Base-by-base conservation (phyloP, 441 rosid species). In the Aleurites moluccanus region DNA sequence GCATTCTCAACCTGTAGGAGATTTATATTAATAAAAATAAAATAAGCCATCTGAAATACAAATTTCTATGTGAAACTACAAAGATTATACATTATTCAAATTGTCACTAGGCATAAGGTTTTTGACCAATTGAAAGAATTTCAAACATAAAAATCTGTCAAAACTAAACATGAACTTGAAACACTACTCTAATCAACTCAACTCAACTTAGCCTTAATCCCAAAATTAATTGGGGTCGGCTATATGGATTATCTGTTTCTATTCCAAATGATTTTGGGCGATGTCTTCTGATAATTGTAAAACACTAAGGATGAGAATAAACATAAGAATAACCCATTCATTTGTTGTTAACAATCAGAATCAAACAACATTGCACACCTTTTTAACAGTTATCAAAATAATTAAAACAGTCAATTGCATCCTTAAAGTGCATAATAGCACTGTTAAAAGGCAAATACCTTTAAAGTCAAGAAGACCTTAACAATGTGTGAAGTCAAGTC, bases 401-500 rank as follows among this genome's bases (percentile, higher is more conserved):
- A 55, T n/a, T 0, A 38, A 67, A 10, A 23, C 13, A 57, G 11
- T 5, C 35, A 35, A 23, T 42, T 47, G 10, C 49, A 71, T 1
- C 5, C 0, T 3, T 44, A 28, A 60, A 44, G 6, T 18, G 16
- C 3, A 15, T 42, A 56, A 66, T 38, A 6, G 30, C 45, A 53
- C 20, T 49, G 40, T 10, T 25, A 53, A 72, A 35, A 73, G 30
- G 3, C 30, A 66, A 52, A 52, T 91, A 94, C 99, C 98, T 92
- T 94, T 79, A 96, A 66, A 78, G 93, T 96, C 86, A 94, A 83
- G 86, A 81, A 96, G 77, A 88, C 89, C 82, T 84, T 91, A 56
- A 94, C 85, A 75, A 96, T 91, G 67, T 96, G 98, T 1, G 97
- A 87, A 79, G 83, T 85, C 86, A 94, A 82, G 86, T 96, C 99